These are phyloP conservation scores for Colletotrichum higginsianum DNA, from an alignment of 2,329 filamentous ascomycete species.

Conservation along the genomic window DNA sequence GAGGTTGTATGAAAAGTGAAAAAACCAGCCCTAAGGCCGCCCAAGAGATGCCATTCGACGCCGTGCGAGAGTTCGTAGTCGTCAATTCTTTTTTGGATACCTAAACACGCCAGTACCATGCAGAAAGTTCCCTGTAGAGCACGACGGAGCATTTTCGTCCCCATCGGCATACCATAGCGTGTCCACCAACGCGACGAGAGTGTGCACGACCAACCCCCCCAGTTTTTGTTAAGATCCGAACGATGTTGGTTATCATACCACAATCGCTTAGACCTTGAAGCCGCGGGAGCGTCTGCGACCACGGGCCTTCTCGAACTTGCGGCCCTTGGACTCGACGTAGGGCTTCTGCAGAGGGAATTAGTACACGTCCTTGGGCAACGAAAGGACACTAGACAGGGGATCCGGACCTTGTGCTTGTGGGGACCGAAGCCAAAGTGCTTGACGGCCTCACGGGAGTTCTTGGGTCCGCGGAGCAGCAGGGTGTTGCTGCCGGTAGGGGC, in stretches of 20 bases:
- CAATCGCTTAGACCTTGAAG: slow-evolving; percentile 95
- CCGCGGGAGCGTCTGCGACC: slow-evolving; percentile 97
- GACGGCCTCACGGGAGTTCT: slow-evolving; percentile 97
- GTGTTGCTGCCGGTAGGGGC: slow-evolving; percentile 98
- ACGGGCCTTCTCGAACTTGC: slow-evolving; percentile 99
- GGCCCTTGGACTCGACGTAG: slow-evolving; percentile 97
- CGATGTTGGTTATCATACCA: slow-evolving; percentile 13
- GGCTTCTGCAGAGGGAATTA: slow-evolving; percentile 80
- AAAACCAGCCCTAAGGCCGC: slow-evolving; percentile 13
- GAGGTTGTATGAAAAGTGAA: slow-evolving; percentile 8
- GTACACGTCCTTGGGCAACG: slow-evolving; percentile 41
- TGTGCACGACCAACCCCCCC: slow-evolving; percentile 31
- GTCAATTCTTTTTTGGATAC: slow-evolving; percentile 51
- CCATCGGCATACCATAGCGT: slow-evolving; percentile 27
- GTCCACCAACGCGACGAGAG: slow-evolving; percentile 29
- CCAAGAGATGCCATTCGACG: slow-evolving; percentile 38
- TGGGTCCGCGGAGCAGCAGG: slow-evolving; percentile 95
- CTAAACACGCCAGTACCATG: slow-evolving; percentile 64
- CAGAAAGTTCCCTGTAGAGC: slow-evolving; percentile 54
- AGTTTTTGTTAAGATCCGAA: slow-evolving; percentile 18
- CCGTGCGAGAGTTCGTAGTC: slow-evolving; percentile 36
- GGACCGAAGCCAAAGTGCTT: slow-evolving; percentile 99
- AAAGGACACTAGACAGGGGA: slow-evolving; percentile 19
- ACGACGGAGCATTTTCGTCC: slow-evolving; percentile 19
- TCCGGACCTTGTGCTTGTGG: slow-evolving; percentile 92